These are phyloP conservation scores for Eryngium alpinum DNA, from an alignment of 140 eudicot species.

Conservation along the genomic window DNA sequence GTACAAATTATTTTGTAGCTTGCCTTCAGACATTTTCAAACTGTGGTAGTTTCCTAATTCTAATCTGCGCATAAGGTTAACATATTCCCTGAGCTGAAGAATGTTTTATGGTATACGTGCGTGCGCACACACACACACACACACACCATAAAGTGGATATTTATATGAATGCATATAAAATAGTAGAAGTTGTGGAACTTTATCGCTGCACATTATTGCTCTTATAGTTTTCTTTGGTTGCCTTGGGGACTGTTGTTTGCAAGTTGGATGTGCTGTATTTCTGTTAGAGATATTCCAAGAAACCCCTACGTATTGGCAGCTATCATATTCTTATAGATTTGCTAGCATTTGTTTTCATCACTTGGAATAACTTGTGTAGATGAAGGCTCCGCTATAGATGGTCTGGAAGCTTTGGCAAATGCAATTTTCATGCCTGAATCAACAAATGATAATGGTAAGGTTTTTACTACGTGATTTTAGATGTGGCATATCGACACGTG, in stretches of 20 bases:
- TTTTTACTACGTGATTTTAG: background rate
- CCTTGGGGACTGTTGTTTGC: background rate
- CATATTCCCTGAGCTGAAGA: too few relatives aligned
- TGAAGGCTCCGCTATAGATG: constrained; percentile 71
- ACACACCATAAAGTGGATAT: too few relatives aligned
- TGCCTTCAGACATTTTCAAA: too few relatives aligned
- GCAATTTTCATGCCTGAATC: constrained; percentile 62
- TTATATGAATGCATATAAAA: background rate
- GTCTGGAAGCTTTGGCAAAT: constrained; percentile 80
- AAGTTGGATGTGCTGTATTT: background rate
- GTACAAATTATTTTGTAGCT: too few relatives aligned
- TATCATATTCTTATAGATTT: background rate
- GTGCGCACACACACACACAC: too few relatives aligned
- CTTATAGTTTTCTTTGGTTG: background rate
- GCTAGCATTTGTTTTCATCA: background rate
- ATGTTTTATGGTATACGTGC: too few relatives aligned
- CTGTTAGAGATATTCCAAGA: background rate
- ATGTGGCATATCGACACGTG: background rate
- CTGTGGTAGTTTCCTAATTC: too few relatives aligned
- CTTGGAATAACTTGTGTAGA: constrained; percentile 39
- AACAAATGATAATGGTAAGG: constrained; percentile 63
- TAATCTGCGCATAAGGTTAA: too few relatives aligned
- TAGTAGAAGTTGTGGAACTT: background rate
- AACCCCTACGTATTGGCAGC: background rate
- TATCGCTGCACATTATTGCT: background rate